Base-by-base conservation (phyloP, 2,329 filamentous ascomycete species). In the Trichoderma afroharzianum region DNA sequence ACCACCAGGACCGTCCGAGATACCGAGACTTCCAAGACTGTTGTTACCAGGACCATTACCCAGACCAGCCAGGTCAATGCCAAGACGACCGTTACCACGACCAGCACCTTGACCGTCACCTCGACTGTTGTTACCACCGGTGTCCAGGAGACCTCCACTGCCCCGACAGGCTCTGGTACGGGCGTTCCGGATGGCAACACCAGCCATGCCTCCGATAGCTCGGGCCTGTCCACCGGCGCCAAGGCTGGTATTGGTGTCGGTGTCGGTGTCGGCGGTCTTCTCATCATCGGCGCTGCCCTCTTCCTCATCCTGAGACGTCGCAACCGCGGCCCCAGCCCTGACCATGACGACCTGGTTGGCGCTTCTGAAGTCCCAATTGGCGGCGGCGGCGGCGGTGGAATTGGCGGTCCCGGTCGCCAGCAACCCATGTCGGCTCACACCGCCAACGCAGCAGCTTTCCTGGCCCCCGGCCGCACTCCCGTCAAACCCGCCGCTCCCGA, bases 231-330 rank as follows among this genome's bases (percentile, higher is more conserved):
- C 1, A 82, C 79, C 7, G 83, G 82, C 32, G 83, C 82, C 72
- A 83, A 84, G 80, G 81, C 81, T 57, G 83, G 83, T 68, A 84
- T 84, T 47, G 83, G 83, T 68, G 80, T 79, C 26, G 83, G 81
- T 64, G 80, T 77, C 21, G 82, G 79, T 72, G 76, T 82, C 26
- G 83, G 74, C 66, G 83, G 76, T 24, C 77, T 83, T 11, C 72
- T 77, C 43, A n/a, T 82, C 69, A 70, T 82, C 58, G 78, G 71
- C 57, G 76, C 72, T 24, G 69, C 79, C 58, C 39, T 78, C 55
- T 80, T 78, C 75, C 77, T 79, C 74, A 78, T 77, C 72, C 67
- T 80, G 66, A 76, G 76, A 72, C 76, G 77, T 70, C 78, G 81
- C 72, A 76, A 79, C 73, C 76, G 76, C 71, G 71, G 75, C 58